These are phyloP conservation scores for Quercus lobata DNA, from an alignment of 331 rosid genomes.

Conservation along the genomic window DNA sequence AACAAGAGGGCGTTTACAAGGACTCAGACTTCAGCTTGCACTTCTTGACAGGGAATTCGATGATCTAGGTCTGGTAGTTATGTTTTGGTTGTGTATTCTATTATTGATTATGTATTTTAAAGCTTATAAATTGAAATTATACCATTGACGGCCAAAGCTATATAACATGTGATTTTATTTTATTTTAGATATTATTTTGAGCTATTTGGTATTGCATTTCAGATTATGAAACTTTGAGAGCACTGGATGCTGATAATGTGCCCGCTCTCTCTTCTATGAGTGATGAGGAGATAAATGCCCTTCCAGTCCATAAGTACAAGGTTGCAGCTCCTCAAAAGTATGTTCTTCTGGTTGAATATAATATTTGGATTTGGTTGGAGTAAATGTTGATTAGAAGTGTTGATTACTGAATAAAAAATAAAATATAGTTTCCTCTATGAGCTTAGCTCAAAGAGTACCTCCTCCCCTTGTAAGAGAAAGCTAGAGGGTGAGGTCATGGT, in stretches of 20 bases:
- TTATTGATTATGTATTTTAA: not conserved
- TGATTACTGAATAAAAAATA: too few relatives aligned
- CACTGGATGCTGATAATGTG: slow-evolving; percentile 84
- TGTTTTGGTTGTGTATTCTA: not conserved
- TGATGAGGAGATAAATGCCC: slow-evolving; percentile 91
- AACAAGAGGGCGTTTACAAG: slow-evolving; percentile 86
- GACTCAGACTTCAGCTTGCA: slow-evolving; percentile 95
- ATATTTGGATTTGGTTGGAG: not conserved
- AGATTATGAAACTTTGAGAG: slow-evolving; percentile 95
- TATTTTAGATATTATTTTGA: not conserved
- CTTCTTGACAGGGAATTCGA: slow-evolving; percentile 96
- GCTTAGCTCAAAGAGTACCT: too few relatives aligned
- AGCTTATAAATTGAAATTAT: not conserved
- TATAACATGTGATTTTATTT: not conserved
- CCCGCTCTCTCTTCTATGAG: slow-evolving; percentile 82
- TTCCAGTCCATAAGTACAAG: slow-evolving; percentile 93
- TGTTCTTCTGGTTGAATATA: slow-evolving; percentile 13
- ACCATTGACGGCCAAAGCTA: not conserved
- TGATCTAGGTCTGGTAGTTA: slow-evolving; percentile 57
- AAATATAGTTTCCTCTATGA: too few relatives aligned
- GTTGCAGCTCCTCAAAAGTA: slow-evolving; percentile 67
- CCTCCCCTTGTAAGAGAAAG: too few relatives aligned
- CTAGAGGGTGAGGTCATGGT: too few relatives aligned
- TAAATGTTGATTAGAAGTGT: not conserved
- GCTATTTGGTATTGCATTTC: slow-evolving; percentile 4